Base-by-base conservation (phyloP, 2,329 filamentous ascomycete genomes). In the Trichoderma endophyticum region DNA sequence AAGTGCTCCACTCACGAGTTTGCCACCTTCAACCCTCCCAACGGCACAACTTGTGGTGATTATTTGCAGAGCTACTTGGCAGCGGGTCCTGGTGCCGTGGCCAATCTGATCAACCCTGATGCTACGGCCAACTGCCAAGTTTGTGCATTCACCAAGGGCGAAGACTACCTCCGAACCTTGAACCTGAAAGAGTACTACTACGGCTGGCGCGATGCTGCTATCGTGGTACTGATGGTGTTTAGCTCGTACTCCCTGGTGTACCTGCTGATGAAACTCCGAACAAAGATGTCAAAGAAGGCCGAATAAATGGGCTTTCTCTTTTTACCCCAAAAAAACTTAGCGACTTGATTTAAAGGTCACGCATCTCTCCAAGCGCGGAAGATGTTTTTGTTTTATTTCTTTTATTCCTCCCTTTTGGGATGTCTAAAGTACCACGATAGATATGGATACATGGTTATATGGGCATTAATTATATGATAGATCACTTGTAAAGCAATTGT, bases 141-240 rank as follows among this genome's bases (percentile, higher is more conserved):
- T 0, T 93, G 91, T 76, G 83, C 88, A 73, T 93, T 88, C 77
- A 79, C 78, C 1, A 80, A 77, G 21, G 90, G 89, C 0, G 83
- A 85, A 6, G 90, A 91, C 71, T 93, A 91, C 74, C 78, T 93
- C 3, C 75, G 79, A 2, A 88, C 84, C 0, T 74, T 93, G 14
- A 91, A 92, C 76, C 75, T 93, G 8, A 82, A 83, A 1, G 84
- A 88, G 4, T 88, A 91, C 74, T 88, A 84, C 73, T 89, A 89
- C 75, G 90, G 89, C 0, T 93, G 91, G 91, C 84, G 91, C 63
- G 85, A 93, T 79, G 88, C 88, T 0, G 91, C 77, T 0, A 89
- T 92, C 62, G 84, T 87, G 3, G 86, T 86, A 1, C 80, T 88
- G 6, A 90, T 91, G 74, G 86, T 82, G 1, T 72, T 88, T 51